Evolutionary conservation across 108 stramenopile species (phyloP).

Genomic region (Cyclotella baltica): DNA sequence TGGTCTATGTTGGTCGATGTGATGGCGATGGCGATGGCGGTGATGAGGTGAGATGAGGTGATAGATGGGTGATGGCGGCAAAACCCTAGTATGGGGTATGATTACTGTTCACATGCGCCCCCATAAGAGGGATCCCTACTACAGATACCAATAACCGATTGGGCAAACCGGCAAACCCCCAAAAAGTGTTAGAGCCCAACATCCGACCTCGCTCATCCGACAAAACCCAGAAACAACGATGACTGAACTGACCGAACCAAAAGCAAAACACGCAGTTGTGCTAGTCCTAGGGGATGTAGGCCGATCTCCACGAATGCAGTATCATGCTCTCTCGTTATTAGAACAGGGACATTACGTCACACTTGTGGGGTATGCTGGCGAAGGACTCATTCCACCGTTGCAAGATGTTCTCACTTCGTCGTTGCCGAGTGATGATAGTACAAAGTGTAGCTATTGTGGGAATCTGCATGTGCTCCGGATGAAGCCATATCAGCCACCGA

Average conservation of each 20-base stretch:
- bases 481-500: conserved; percentile 54
- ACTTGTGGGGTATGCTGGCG: conserved; percentile 78
- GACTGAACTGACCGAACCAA: neutral
- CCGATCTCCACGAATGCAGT: conserved; percentile 98
- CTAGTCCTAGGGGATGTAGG: conserved; percentile 90
- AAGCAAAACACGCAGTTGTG: conserved; percentile 66
- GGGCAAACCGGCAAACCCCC: too few relatives aligned
- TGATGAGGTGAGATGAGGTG: too few relatives aligned
- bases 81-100: too few relatives aligned
- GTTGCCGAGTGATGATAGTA: neutral
- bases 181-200: neutral
- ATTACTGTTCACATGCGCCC: too few relatives aligned
- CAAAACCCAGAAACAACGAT: too few relatives aligned
- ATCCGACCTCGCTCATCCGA: too few relatives aligned
- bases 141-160: too few relatives aligned
- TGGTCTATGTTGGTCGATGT: too few relatives aligned
- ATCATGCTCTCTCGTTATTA: conserved; percentile 93
- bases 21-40: too few relatives aligned
- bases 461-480: conserved; percentile 71
- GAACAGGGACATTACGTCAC: conserved; percentile 73
- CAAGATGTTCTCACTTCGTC: conserved; percentile 12
- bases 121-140: too few relatives aligned
- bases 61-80: too few relatives aligned
- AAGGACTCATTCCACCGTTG: conserved; percentile 58
- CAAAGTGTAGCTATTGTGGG: conserved; percentile 15